A percentile compares a stretch with the other conserved stretches of the same genome.
Conservation (phyloP, 2,329 filamentous ascomycete genomes). For the Neurospora sp. region DNA sequence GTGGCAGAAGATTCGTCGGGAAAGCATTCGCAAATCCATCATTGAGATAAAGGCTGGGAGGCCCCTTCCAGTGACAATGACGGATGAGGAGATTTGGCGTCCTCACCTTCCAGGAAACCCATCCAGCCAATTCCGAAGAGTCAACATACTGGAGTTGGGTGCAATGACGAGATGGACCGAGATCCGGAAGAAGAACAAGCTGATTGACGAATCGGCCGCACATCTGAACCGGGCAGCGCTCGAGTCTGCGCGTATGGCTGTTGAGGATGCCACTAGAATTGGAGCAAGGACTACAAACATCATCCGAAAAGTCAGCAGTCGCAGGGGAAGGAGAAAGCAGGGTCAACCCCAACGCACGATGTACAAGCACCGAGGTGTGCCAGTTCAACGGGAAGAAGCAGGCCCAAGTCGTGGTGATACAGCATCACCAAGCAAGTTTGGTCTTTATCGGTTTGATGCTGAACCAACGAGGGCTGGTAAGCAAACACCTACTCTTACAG, state of each 20-base stretch:
- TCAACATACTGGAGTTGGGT: conserved; percentile 64
- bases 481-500: not conserved
- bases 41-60: not conserved
- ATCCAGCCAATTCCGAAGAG: conserved; percentile 54
- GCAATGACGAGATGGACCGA: conserved; percentile 61
- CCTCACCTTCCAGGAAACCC: conserved; percentile 64
- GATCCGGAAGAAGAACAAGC: conserved; percentile 50
- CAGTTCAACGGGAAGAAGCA: not conserved
- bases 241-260: conserved; percentile 22
- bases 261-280: conserved; percentile 19
- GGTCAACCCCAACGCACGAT: conserved; percentile 1
- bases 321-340: conserved; percentile 12
- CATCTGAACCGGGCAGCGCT: conserved; percentile 27
- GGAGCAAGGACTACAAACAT: conserved; percentile 21
- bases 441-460: not conserved
- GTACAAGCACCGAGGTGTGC: not conserved
- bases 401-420: not conserved
- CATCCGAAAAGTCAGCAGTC: conserved; percentile 25
- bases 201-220: conserved; percentile 36
- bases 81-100: conserved; percentile 53
- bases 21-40: conserved; percentile 28
- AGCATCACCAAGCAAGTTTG: not conserved
- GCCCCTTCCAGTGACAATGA: conserved; percentile 22
- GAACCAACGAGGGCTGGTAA: not conserved
- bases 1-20: conserved; percentile 38